Evolutionary conservation across 1,284 basidiomycete genomes (phyloP).

Genomic region (Papiliotrema laurentii): DNA sequence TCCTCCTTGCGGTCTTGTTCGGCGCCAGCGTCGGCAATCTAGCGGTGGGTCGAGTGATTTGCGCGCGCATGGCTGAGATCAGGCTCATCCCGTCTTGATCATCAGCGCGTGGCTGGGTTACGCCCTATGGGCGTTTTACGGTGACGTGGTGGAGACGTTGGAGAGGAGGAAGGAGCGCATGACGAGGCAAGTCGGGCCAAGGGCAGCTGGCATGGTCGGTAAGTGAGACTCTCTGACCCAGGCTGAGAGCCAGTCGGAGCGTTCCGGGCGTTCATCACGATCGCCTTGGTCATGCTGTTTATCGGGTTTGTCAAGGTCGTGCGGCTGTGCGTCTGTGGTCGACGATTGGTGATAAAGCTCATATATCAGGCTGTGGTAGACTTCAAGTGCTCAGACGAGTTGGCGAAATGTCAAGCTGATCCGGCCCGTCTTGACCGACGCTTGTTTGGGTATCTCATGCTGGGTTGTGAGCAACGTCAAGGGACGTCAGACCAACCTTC

Average conservation of each 20-base stretch:
- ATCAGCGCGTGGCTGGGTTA: slow-evolving; percentile 5
- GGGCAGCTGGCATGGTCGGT: slow-evolving; percentile 2
- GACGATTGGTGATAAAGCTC: neutral
- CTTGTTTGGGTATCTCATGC: slow-evolving; percentile 53
- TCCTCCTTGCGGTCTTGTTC: slow-evolving; percentile 7
- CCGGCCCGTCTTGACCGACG: slow-evolving; percentile 40
- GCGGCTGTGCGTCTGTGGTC: neutral
- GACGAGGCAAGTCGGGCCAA: slow-evolving; percentile 1
- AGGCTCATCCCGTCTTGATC: slow-evolving; percentile 6
- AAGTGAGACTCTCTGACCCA: neutral
- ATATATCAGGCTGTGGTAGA: slow-evolving; percentile 3
- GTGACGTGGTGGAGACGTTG: slow-evolving; percentile 5
- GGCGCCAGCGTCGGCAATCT: slow-evolving; percentile 7
- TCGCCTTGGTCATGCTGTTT: neutral
- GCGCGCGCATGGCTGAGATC: neutral
- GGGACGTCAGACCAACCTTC: slow-evolving; percentile 42
- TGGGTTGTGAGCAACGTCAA: slow-evolving; percentile 9
- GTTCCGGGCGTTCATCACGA: slow-evolving; percentile 1
- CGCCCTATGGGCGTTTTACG: slow-evolving; percentile 5
- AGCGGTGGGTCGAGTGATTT: slow-evolving; percentile 2
- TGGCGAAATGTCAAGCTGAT: slow-evolving; percentile 53
- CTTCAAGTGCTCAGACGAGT: slow-evolving; percentile 18
- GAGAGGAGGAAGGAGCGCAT: slow-evolving; percentile 3
- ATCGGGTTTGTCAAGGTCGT: slow-evolving; percentile 6
- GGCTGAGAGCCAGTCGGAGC: slow-evolving; percentile 2